Evolutionary conservation across 208 protist species (phyloP).

Genomic region (Angomonas deanei): DNA sequence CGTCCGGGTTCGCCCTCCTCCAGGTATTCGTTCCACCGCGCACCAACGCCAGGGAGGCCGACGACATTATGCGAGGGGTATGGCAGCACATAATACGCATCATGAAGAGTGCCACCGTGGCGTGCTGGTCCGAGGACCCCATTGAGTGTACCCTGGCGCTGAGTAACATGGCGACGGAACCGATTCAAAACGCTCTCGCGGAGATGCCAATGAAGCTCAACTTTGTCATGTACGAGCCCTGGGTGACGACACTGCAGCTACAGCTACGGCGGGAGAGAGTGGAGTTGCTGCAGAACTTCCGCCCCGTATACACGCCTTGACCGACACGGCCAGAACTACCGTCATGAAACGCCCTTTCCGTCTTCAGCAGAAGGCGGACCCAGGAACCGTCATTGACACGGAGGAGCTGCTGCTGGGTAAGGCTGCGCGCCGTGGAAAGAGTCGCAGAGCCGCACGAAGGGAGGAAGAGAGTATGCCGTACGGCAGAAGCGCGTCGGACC

Average conservation of each 20-base stretch:
- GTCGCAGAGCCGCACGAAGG: background rate
- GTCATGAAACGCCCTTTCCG: slow-evolving; percentile 15
- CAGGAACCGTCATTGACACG: background rate
- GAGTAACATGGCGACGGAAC: slow-evolving; percentile 22
- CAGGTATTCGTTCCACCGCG: slow-evolving; percentile 36
- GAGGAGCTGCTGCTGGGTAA: background rate
- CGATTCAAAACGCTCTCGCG: slow-evolving; percentile 22
- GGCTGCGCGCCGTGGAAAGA: background rate
- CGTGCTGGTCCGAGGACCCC: slow-evolving; percentile 48
- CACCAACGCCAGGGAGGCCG: slow-evolving; percentile 25
- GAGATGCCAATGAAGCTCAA: slow-evolving; percentile 20
- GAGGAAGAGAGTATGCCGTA: background rate
- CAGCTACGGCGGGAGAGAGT: slow-evolving; percentile 51
- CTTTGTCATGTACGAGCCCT: slow-evolving; percentile 51
- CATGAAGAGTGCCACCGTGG: slow-evolving; percentile 21
- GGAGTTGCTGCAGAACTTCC: slow-evolving; percentile 18
- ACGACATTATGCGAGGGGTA: slow-evolving; percentile 21
- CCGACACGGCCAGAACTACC: slow-evolving; percentile 20
- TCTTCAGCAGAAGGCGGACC: background rate
- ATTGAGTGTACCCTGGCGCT: slow-evolving; percentile 37
- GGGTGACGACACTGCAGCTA: slow-evolving; percentile 49
- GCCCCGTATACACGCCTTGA: slow-evolving; percentile 42
- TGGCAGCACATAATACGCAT: slow-evolving; percentile 25
- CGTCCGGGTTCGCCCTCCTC: slow-evolving; percentile 25
- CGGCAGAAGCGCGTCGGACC: background rate